phyloP scores from a whole-genome alignment of 768 basidiomycete genomes.

The Heimioporus sp. region DNA sequence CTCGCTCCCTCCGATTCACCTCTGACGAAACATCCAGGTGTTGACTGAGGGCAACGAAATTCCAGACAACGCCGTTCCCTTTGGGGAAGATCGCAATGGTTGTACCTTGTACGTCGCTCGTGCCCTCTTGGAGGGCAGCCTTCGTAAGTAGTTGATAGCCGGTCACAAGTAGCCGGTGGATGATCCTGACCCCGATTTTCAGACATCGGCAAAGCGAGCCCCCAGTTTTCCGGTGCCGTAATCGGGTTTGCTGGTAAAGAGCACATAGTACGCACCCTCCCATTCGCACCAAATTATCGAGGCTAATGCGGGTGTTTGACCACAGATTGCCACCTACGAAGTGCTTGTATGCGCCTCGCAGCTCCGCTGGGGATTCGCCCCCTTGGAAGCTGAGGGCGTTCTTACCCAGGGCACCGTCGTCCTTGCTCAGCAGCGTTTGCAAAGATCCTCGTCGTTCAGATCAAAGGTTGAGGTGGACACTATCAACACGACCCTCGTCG shows the following conservation, averaged over 20 bases:
- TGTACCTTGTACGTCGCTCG: constrained; percentile 28
- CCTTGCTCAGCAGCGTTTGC: constrained; percentile 23
- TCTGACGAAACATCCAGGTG: constrained; percentile 12
- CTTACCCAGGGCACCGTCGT: constrained; percentile 30
- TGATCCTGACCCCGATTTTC: not conserved
- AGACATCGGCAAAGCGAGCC: constrained; percentile 36
- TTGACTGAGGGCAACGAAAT: constrained; percentile 30
- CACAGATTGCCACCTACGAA: constrained; percentile 31
- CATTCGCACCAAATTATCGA: not conserved
- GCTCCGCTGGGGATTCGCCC: constrained; percentile 30
- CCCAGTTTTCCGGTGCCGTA: constrained; percentile 30
- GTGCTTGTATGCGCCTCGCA: constrained; percentile 36
- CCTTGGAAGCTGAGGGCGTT: constrained; percentile 3
- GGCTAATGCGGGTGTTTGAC: not conserved
- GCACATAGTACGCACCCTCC: constrained; percentile 21
- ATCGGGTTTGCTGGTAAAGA: constrained; percentile 36
- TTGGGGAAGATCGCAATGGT: constrained; percentile 31
- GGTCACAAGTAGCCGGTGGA: not conserved
- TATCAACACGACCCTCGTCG: constrained; percentile 27
- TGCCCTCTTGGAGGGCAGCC: constrained; percentile 29
- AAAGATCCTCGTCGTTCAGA: not conserved
- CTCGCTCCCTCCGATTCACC: not conserved
- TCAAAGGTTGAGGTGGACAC: constrained; percentile 13
- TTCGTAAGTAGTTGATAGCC: constrained; percentile 20
- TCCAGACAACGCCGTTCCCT: constrained; percentile 34